Evolutionary conservation across 2,329 filamentous ascomycete species (phyloP).

Genomic region (Xylariaceae sp.): DNA sequence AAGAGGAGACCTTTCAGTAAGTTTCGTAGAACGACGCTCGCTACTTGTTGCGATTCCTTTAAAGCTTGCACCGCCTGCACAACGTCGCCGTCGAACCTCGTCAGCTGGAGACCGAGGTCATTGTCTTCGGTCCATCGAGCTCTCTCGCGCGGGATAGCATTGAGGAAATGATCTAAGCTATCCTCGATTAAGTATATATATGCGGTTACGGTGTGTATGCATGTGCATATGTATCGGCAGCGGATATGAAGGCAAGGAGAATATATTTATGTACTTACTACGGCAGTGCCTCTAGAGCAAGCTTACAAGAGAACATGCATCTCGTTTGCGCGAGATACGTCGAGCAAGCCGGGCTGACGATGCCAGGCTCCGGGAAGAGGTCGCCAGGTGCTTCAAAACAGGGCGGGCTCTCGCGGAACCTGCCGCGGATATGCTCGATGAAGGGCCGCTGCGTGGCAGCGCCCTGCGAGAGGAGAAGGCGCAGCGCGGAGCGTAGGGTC

Average conservation of each 20-base stretch:
- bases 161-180: slow-evolving; percentile 34
- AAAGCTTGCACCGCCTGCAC: slow-evolving; percentile 43
- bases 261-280: slow-evolving; percentile 35
- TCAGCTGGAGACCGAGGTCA: slow-evolving; percentile 29
- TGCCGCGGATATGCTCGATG: slow-evolving; percentile 37
- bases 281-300: slow-evolving; percentile 35
- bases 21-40: slow-evolving; percentile 21
- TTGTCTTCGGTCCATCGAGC: slow-evolving; percentile 29
- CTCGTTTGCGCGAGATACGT: slow-evolving; percentile 38
- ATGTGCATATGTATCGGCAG: background rate
- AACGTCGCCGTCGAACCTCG: slow-evolving; percentile 39
- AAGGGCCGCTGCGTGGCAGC: slow-evolving; percentile 37
- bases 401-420: slow-evolving; percentile 31
- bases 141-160: slow-evolving; percentile 20
- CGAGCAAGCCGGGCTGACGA: slow-evolving; percentile 28
- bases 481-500: slow-evolving; percentile 39
- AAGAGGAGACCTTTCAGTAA: slow-evolving; percentile 24
- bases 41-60: slow-evolving; percentile 36
- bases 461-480: slow-evolving; percentile 38
- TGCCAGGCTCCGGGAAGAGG: slow-evolving; percentile 32
- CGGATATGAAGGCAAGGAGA: background rate
- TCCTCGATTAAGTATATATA: background rate
- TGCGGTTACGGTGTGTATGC: background rate
- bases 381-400: slow-evolving; percentile 18
- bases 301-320: slow-evolving; percentile 43